These are phyloP conservation scores for Metschnikowia lunata DNA, from an alignment of 805 yeast species.

Conservation along the genomic window DNA sequence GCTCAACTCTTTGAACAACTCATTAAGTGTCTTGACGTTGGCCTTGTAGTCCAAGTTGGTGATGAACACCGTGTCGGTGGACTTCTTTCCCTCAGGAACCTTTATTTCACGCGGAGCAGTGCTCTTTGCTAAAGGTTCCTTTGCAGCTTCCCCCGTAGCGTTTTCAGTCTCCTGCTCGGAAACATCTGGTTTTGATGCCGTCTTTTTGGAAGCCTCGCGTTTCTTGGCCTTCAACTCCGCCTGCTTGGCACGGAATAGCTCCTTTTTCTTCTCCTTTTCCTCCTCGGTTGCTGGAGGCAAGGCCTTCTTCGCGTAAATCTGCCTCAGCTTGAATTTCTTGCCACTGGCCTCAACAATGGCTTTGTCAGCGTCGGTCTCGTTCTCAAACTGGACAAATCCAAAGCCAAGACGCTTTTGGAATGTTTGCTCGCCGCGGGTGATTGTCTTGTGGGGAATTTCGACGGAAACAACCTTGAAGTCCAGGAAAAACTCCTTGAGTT, in stretches of 20 bases:
- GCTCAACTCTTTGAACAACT: constrained; percentile 43
- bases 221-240: constrained; percentile 15
- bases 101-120: constrained; percentile 2
- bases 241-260: constrained; percentile 28
- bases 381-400: constrained; percentile 53
- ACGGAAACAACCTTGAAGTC: constrained; percentile 44
- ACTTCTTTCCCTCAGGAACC: constrained; percentile 47
- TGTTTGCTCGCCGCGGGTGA: constrained; percentile 30
- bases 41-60: constrained; percentile 54
- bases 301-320: constrained; percentile 51
- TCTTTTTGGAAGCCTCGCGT: constrained; percentile 10
- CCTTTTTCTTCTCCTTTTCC: constrained; percentile 35
- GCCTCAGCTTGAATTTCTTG: constrained; percentile 41
- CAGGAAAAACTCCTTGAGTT: constrained; percentile 45
- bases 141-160: not conserved
- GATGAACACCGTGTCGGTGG: constrained; percentile 57
- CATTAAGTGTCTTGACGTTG: constrained; percentile 42
- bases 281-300: constrained; percentile 48
- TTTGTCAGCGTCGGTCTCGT: constrained; percentile 40
- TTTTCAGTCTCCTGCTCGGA: not conserved
- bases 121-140: not conserved
- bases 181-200: constrained; percentile 1
- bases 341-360: constrained; percentile 42
- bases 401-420: constrained; percentile 50
- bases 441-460: constrained; percentile 48